phyloP scores from a whole-genome alignment of 495 filamentous ascomycete genomes.

The Xylaria cubensis region DNA sequence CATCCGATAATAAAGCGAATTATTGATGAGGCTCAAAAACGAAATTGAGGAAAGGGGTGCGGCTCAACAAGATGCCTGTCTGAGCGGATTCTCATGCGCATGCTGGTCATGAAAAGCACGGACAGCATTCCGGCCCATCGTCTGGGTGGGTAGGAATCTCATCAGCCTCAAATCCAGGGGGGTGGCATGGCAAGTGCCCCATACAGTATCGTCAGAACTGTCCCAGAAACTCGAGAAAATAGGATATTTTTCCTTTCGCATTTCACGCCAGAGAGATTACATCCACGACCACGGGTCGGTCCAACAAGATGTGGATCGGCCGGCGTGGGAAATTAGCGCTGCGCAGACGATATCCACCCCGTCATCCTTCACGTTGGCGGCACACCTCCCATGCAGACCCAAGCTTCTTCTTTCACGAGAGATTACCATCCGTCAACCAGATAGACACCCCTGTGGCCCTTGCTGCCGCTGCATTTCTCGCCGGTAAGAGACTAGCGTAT shows the following conservation, averaged over 20 bases:
- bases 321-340: constrained; percentile 27
- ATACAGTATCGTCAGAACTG: constrained; percentile 26
- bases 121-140: constrained; percentile 20
- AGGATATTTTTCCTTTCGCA: constrained; percentile 15
- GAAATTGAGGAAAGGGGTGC: constrained; percentile 11
- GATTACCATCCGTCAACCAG: constrained; percentile 15
- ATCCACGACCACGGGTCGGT: constrained; percentile 30
- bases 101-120: constrained; percentile 24
- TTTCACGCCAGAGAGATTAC: constrained; percentile 12
- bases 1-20: background rate
- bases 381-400: constrained; percentile 24
- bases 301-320: constrained; percentile 29
- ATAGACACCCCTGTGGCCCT: constrained; percentile 15
- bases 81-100: constrained; percentile 16
- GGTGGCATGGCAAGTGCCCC: constrained; percentile 16
- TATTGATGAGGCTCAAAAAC: constrained; percentile 21
- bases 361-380: constrained; percentile 20
- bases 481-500: constrained; percentile 14
- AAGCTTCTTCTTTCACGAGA: constrained; percentile 21
- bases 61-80: constrained; percentile 26
- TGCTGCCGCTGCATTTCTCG: constrained; percentile 13
- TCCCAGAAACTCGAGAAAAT: background rate
- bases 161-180: constrained; percentile 27
- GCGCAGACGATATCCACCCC: constrained; percentile 24
- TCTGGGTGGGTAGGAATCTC: constrained; percentile 7